Conservation (phyloP, 768 basidiomycete species). For the Cyclocybe cylindracea region DNA sequence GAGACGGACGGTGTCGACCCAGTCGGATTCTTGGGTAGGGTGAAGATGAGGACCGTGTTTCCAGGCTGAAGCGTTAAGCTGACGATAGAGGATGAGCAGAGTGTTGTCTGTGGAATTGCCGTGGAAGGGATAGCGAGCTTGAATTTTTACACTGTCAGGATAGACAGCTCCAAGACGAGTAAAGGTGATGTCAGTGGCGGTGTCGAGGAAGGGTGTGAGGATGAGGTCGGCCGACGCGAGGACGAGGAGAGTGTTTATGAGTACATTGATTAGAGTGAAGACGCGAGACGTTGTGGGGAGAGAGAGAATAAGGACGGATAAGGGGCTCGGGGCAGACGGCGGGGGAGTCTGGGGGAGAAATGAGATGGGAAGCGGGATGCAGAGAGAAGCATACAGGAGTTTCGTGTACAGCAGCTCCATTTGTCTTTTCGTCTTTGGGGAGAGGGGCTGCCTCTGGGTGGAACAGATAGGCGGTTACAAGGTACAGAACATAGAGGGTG, state of each 20-base stretch:
- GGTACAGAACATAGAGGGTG: conserved; percentile 27
- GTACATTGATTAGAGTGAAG: conserved; percentile 28
- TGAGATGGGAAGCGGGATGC: no score
- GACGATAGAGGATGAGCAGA: conserved; percentile 49
- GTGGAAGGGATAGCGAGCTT: conserved; percentile 55
- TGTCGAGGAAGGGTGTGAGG: conserved; percentile 54
- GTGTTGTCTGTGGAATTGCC: conserved; percentile 32
- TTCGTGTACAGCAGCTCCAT: not conserved
- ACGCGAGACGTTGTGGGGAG: conserved; percentile 34
- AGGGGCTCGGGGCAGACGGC: not conserved
- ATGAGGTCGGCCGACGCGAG: conserved; percentile 49
- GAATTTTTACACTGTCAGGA: conserved; percentile 61
- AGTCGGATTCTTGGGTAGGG: conserved; percentile 50
- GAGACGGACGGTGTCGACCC: conserved; percentile 56
- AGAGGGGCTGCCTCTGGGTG: not conserved
- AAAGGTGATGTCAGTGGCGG: conserved; percentile 57
- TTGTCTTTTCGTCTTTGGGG: conserved; percentile 8
- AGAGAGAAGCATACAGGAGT: no score
- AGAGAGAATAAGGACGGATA: conserved; percentile 29
- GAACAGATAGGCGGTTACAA: conserved; percentile 19
- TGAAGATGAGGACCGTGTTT: conserved; percentile 52
- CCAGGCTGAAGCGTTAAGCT: conserved; percentile 42
- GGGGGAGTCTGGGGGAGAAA: no score
- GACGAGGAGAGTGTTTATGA: conserved; percentile 34
- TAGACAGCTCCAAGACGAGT: conserved; percentile 73